Evolutionary conservation across 108 stramenopile genomes (phyloP), one percentile per base, ranked within the genome.

Genomic region (Epithemia pelagica): DNA sequence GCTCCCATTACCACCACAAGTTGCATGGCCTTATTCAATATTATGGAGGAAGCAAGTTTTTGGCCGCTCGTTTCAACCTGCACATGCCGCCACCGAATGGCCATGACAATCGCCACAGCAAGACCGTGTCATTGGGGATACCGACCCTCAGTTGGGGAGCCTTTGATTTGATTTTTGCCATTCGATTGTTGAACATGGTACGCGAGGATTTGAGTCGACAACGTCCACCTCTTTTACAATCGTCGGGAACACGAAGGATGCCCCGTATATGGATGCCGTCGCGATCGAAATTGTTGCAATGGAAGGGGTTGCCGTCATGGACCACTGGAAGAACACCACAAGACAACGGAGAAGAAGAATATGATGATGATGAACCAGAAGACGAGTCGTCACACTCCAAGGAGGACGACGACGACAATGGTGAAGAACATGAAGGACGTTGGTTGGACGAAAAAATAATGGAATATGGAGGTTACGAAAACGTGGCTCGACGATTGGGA

Each of bases 381-480:
- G 5, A 5, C 10, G 5, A 15, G 5, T 25, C 37, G 10, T 46
- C 37, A 46, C 37, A 46, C 10, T 46, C 37, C 10, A 10, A 15
- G 5, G 5, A 5, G 10, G 5, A 5, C 5, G 10, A 46, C 10
- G 37, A 15, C 5, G 23, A 31, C n/a, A 25, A 19, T 23, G 57
- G 28, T 15, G 2, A 18, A 3, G 52, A 62, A 62, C 37, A 46
- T 15, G 10, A 46, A 15, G 61, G 62, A 28, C 25, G 5, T 19
- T 52, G 74, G 28, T 54, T 88, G 51, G 67, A 77, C 22, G 62
- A 61, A 28, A 63, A 66, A 59, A 82, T 89, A 51, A 51, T 51
- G 1, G 30, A 60, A 33, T 89, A 68, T 70, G 88, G 88, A 29
- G 89, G 89, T 1, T 90, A 83, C 55, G 89, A 90, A 68, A 87